phyloP scores from a whole-genome alignment of 352 stramenopile species.

The Saprolegnia parasitica region DNA sequence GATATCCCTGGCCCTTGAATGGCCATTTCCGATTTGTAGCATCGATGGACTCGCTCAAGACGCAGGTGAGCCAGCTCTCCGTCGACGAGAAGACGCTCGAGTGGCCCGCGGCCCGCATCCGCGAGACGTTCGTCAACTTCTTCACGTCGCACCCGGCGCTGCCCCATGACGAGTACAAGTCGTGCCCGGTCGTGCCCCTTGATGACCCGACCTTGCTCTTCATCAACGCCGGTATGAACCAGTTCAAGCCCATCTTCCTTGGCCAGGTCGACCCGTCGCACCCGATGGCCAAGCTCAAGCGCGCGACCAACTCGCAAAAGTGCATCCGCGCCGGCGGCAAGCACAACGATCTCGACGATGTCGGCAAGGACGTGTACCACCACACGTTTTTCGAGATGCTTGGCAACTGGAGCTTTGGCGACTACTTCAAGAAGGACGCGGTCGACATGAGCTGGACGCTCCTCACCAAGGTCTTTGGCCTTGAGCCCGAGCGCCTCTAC shows the following conservation, averaged over 20 bases:
- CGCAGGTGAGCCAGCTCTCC: not conserved
- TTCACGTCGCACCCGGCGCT: constrained; percentile 85
- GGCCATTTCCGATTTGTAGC: constrained; percentile 16
- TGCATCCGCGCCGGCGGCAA: constrained; percentile 99
- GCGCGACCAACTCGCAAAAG: constrained; percentile 97
- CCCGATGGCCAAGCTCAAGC: constrained; percentile 88
- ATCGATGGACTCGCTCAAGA: constrained; percentile 14
- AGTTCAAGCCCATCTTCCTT: constrained; percentile 99
- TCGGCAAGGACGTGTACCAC: constrained; percentile 98
- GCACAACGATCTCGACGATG: constrained; percentile 99
- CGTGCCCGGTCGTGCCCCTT: constrained; percentile 94
- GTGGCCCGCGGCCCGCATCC: constrained; percentile 95
- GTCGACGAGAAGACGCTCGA: constrained; percentile 30
- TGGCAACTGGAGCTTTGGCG: constrained; percentile 97
- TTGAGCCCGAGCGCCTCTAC: constrained; percentile 93
- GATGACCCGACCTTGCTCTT: constrained; percentile 99
- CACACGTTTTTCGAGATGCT: constrained; percentile 99
- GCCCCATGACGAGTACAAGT: constrained; percentile 94
- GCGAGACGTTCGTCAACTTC: constrained; percentile 97
- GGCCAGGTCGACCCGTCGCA: constrained; percentile 93
- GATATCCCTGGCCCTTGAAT: constrained; percentile 7
- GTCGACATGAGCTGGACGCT: constrained; percentile 97
- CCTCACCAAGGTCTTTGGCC: constrained; percentile 93
- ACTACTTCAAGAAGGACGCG: constrained; percentile 99
- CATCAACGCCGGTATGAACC: constrained; percentile 99